Evolutionary conservation across 2,329 filamentous ascomycete genomes (phyloP).

Genomic region (Fusarium subtropicale): DNA sequence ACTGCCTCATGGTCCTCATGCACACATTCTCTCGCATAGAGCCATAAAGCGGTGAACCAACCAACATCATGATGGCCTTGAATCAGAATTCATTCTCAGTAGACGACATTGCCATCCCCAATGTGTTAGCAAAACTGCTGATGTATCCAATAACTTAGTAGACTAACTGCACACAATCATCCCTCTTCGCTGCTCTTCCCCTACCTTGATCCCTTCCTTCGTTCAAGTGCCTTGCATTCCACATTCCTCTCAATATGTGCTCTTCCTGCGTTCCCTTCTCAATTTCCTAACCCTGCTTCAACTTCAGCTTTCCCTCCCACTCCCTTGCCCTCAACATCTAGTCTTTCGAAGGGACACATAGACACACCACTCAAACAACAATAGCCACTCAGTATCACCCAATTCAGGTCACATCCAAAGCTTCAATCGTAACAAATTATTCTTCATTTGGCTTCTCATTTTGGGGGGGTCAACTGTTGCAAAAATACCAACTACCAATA

Average conservation of each 20-base stretch:
- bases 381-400: neutral
- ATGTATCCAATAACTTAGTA: neutral
- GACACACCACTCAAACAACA: neutral
- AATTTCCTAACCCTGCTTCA: neutral
- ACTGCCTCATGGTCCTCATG: neutral
- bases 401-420: neutral
- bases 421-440: constrained; percentile 14
- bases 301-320: neutral
- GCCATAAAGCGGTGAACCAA: constrained; percentile 19
- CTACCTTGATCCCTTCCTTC: constrained; percentile 4
- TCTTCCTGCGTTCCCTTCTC: neutral
- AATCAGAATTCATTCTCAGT: neutral
- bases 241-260: constrained; percentile 19
- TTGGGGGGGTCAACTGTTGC: constrained; percentile 13
- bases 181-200: neutral
- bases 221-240: constrained; percentile 18
- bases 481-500: constrained; percentile 36
- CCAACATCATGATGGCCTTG: neutral
- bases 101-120: neutral
- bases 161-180: neutral
- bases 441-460: constrained; percentile 29
- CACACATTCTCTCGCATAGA: neutral
- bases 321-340: constrained; percentile 2
- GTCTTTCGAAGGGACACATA: neutral
- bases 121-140: neutral